Conservation (phyloP, 306 rosid genomes). For the Vigna radiata region DNA sequence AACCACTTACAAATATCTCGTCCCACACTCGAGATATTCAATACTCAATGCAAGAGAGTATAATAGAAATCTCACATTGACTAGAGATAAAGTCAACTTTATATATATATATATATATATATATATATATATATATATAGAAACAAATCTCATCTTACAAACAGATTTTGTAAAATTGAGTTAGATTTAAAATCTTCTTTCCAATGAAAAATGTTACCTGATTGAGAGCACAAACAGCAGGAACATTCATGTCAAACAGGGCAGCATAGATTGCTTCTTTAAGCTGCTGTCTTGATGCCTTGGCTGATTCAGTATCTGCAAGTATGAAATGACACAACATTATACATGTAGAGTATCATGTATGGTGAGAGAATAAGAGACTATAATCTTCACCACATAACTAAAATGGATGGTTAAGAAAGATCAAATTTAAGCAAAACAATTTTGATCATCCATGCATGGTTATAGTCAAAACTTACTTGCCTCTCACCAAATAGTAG, state of each 20-base stretch:
- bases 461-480: not conserved
- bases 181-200: too few species aligned
- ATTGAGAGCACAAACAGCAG: conserved; percentile 81
- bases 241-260: conserved; percentile 79
- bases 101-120: too few species aligned
- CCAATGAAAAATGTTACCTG: conserved; percentile 53
- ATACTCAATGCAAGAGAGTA: too few species aligned
- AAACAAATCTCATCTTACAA: too few species aligned
- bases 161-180: too few species aligned
- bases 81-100: too few species aligned
- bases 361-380: not conserved
- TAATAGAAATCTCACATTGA: too few species aligned
- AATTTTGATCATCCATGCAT: not conserved
- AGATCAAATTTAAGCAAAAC: not conserved
- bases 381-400: not conserved
- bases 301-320: conserved; percentile 81
- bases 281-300: conserved; percentile 82
- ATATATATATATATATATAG: too few species aligned
- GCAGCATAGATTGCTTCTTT: conserved; percentile 68
- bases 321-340: conserved; percentile 14
- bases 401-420: not conserved
- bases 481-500: not conserved
- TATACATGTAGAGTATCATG: not conserved
- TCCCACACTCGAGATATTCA: too few species aligned
- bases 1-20: too few species aligned